Conservation (phyloP, 1,284 basidiomycete genomes). For the Apiotrichum gracile region DNA sequence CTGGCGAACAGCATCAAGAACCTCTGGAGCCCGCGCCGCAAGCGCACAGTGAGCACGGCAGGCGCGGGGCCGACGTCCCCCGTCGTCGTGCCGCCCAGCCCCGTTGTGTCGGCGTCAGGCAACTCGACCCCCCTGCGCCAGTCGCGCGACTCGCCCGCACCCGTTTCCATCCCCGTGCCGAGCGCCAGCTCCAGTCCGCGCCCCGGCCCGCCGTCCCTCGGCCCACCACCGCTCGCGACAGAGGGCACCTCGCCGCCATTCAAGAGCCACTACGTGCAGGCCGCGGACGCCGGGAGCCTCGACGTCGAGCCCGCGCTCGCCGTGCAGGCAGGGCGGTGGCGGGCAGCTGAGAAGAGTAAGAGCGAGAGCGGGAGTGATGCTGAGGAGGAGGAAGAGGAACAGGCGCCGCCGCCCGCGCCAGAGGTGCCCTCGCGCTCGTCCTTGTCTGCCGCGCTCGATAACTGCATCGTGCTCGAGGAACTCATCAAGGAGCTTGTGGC, state of each 20-base stretch:
- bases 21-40: slow-evolving; percentile 45
- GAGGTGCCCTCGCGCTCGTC: neutral
- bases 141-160: neutral
- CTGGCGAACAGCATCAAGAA: slow-evolving; percentile 59
- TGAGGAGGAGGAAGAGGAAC: neutral
- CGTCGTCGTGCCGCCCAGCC: neutral
- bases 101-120: neutral
- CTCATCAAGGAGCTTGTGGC: slow-evolving; percentile 88
- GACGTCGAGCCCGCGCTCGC: slow-evolving; percentile 60
- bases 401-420: slow-evolving; percentile 2
- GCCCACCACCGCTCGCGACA: neutral
- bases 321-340: slow-evolving; percentile 60
- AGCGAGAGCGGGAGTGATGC: slow-evolving; percentile 6
- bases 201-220: neutral
- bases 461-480: slow-evolving; percentile 92
- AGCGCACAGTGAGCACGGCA: neutral
- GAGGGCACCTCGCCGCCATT: slow-evolving; percentile 36
- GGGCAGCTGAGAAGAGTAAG: slow-evolving; percentile 10
- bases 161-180: neutral
- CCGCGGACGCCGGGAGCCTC: slow-evolving; percentile 60
- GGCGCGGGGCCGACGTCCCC: neutral
- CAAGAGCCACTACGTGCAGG: slow-evolving; percentile 74
- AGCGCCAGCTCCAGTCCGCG: neutral
- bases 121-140: neutral
- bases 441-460: slow-evolving; percentile 66